A percentile compares a stretch with the other conserved stretches of the same genome.
Conservation (phyloP, 129 eudicot genomes). For the Erigeron canadensis region DNA sequence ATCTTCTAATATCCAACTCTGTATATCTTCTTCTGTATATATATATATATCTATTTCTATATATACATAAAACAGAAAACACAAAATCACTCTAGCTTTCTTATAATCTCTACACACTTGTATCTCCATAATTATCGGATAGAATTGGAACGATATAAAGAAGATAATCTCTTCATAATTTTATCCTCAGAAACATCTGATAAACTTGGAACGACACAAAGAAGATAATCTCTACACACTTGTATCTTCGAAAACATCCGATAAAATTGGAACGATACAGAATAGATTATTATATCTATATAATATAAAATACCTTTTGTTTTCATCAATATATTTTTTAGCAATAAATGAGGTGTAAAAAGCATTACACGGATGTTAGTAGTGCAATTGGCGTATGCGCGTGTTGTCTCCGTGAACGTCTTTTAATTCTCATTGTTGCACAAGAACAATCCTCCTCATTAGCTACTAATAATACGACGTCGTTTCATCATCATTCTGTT, state of each 20-base stretch:
- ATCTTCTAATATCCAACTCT: constrained; percentile 8
- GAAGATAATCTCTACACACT: too few relatives aligned
- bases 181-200: too few relatives aligned
- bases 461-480: constrained; percentile 24
- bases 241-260: too few relatives aligned
- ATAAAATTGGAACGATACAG: too few relatives aligned
- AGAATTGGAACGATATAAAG: too few relatives aligned
- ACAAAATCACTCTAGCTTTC: constrained; percentile 12
- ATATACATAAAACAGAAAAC: neutral
- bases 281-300: neutral
- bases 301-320: constrained; percentile 15
- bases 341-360: constrained; percentile 64
- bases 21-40: neutral
- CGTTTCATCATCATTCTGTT: constrained; percentile 44
- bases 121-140: too few relatives aligned
- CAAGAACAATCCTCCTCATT: constrained; percentile 34
- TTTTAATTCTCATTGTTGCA: constrained; percentile 42
- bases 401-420: constrained; percentile 69
- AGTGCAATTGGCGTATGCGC: constrained; percentile 75
- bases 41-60: neutral
- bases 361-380: constrained; percentile 61
- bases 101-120: neutral
- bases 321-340: constrained; percentile 14
- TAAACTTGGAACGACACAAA: too few relatives aligned
- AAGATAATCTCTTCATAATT: too few relatives aligned